phyloP scores from a whole-genome alignment of 1,284 basidiomycete genomes.

The Leccinum pachyderme region DNA sequence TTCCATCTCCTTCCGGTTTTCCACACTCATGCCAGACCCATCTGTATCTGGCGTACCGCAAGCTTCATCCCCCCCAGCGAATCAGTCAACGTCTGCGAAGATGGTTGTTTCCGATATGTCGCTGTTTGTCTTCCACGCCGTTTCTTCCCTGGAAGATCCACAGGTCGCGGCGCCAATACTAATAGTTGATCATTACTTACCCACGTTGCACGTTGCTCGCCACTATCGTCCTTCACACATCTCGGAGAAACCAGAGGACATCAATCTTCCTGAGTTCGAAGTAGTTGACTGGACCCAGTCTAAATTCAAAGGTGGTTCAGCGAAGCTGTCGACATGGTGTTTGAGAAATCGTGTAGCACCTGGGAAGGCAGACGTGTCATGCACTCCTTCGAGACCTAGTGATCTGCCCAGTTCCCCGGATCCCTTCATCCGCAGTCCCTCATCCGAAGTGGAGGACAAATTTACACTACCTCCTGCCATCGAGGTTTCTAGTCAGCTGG shows the following conservation, averaged over 20 bases:
- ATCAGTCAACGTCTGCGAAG: conserved; percentile 31
- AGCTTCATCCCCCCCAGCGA: conserved; percentile 2
- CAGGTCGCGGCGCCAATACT: conserved; percentile 55
- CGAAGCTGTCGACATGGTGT: conserved; percentile 63
- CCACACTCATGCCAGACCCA: conserved; percentile 6
- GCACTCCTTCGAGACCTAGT: conserved; percentile 17
- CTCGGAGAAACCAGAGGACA: conserved; percentile 22
- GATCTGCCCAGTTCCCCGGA: conserved; percentile 24
- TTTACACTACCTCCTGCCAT: conserved; percentile 14
- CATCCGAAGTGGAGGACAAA: conserved; percentile 18
- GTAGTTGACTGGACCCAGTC: conserved; percentile 62
- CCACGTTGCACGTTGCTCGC: conserved; percentile 44
- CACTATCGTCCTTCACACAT: conserved; percentile 42
- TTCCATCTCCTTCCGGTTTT: conserved; percentile 34
- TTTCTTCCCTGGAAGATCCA: conserved; percentile 22
- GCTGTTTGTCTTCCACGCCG: conserved; percentile 45
- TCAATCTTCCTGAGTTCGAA: conserved; percentile 51
- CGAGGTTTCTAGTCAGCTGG: conserved; percentile 16
- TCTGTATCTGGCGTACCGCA: conserved; percentile 6
- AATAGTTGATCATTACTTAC: conserved; percentile 59
- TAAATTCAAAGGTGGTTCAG: conserved; percentile 39
- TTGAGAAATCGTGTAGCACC: conserved; percentile 31
- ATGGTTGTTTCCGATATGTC: conserved; percentile 48
- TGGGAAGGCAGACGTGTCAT: conserved; percentile 14
- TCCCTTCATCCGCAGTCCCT: conserved; percentile 23